Evolutionary conservation across 2,329 filamentous ascomycete genomes (phyloP).

Genomic region (Fusarium phyllophilum): DNA sequence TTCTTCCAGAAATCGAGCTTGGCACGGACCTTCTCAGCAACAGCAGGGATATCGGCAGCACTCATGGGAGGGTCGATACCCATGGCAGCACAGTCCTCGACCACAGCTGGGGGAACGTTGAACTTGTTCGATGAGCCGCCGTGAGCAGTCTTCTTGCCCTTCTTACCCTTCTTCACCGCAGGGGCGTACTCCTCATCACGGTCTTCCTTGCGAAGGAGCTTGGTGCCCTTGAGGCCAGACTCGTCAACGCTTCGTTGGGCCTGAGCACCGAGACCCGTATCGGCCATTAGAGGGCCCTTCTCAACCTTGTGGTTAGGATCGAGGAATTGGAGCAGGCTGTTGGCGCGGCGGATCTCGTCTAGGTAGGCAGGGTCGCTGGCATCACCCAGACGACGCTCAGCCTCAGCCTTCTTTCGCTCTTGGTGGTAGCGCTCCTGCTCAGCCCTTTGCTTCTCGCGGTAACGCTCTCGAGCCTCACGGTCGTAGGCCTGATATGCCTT

Average conservation of each 20-base stretch:
- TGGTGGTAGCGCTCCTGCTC: slow-evolving; percentile 80
- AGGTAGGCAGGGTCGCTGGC: slow-evolving; percentile 88
- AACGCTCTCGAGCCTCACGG: slow-evolving; percentile 80
- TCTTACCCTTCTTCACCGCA: slow-evolving; percentile 87
- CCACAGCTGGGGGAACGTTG: slow-evolving; percentile 89
- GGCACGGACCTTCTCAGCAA: slow-evolving; percentile 88
- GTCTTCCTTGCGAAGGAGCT: slow-evolving; percentile 85
- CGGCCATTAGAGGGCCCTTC: slow-evolving; percentile 71
- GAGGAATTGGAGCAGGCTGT: slow-evolving; percentile 89
- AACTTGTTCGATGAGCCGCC: slow-evolving; percentile 67
- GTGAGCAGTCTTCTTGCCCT: slow-evolving; percentile 73
- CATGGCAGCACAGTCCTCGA: slow-evolving; percentile 88
- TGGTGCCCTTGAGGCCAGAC: slow-evolving; percentile 84
- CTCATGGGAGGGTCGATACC: slow-evolving; percentile 89
- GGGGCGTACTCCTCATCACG: slow-evolving; percentile 87
- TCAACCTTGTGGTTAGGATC: slow-evolving; percentile 78
- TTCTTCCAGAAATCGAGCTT: slow-evolving; percentile 93
- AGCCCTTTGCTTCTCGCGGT: slow-evolving; percentile 80
- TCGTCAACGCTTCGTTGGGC: slow-evolving; percentile 86
- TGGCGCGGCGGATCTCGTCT: slow-evolving; percentile 90
- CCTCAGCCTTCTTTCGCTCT: slow-evolving; percentile 79
- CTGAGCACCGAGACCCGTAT: slow-evolving; percentile 80
- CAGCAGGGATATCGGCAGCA: slow-evolving; percentile 80
- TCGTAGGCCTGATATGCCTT: slow-evolving; percentile 88
- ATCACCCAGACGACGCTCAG: slow-evolving; percentile 80